These are phyloP conservation scores for Hypomyces rosellus DNA, from an alignment of 2,329 filamentous ascomycete genomes.

Conservation along the genomic window DNA sequence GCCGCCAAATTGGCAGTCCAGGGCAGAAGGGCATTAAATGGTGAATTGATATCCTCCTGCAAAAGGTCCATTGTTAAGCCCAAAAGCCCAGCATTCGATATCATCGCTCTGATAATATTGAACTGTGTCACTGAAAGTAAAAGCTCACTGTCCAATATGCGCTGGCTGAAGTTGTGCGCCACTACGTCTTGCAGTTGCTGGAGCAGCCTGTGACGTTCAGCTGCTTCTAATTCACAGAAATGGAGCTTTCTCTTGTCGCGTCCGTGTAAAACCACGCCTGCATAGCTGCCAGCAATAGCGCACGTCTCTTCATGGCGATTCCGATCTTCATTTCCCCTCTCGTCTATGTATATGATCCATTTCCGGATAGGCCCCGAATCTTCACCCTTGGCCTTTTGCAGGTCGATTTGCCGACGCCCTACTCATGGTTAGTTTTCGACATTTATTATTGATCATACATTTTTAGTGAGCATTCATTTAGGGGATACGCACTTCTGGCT, in stretches of 20 bases:
- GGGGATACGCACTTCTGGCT: constrained; percentile 10
- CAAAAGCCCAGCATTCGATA: not conserved
- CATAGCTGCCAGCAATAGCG: no score
- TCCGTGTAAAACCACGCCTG: no score
- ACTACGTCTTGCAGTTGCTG: constrained; percentile 5
- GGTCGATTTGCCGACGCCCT: not conserved
- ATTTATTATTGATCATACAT: not conserved
- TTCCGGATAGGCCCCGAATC: not conserved
- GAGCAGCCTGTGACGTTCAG: not conserved
- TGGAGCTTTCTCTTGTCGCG: not conserved
- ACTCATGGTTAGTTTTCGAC: not conserved
- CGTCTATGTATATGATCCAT: not conserved
- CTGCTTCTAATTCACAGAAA: not conserved
- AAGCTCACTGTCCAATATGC: constrained; percentile 3
- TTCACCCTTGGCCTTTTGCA: constrained; percentile 1
- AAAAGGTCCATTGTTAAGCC: not conserved
- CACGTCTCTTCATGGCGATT: not conserved
- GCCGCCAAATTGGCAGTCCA: not conserved
- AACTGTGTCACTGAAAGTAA: constrained; percentile 7
- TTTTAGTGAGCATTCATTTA: no score
- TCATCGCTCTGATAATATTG: constrained; percentile 8
- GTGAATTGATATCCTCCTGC: constrained; percentile 2
- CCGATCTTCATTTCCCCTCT: not conserved
- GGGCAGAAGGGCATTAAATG: not conserved
- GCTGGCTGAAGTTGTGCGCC: not conserved